Evolutionary conservation across 2,329 filamentous ascomycete species (phyloP), one percentile per base, ranked within the genome.

Genomic region (Hymenoscyphus fructigenus): DNA sequence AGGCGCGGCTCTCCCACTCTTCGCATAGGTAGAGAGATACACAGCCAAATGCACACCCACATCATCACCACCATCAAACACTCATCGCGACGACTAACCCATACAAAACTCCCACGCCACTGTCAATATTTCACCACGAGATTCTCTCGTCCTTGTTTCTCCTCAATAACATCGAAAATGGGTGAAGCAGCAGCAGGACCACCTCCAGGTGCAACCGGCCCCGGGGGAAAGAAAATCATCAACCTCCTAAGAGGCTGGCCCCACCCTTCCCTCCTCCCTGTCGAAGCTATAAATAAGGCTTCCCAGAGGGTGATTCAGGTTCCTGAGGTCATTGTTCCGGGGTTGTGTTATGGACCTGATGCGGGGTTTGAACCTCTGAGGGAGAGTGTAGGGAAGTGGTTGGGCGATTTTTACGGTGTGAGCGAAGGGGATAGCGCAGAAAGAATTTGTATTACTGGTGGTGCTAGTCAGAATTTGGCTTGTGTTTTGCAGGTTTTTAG

Each of bases 391-490:
- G 88, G 91, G 3, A 74, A 78, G 47, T 97, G 91, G 91, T 80
- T 97, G 50, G 83, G 81, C 0, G 89, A 88, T 0, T 76, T 74
- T 50, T 75, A 71, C 47, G 75, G 78, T 12, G 53, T 26, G 36
- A 34, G 91, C 2, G 74, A 78, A 47, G 97, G 91, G 90, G 80
- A 97, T 47, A 34, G 26, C 14, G 83, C 81, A 0, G 89, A 88
- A 0, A 84, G 91, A 36, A 89, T 97, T 62, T 91, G 88, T 74
- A 89, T 97, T 75, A 91, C 91, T 0, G 92, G 93, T 56, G 93
- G 93, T 17, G 93, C 93, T 2, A 91, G 88, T 69, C 93, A 96
- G 81, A 93, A 89, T 74, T 76, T 96, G 2, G 92, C 90, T 0
- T 90, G 87, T 72, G 79, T 96, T 3, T 79, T 97, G 59, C 86